Base-by-base conservation (phyloP, 2,329 filamentous ascomycete species). In the Fusarium torreyae region DNA sequence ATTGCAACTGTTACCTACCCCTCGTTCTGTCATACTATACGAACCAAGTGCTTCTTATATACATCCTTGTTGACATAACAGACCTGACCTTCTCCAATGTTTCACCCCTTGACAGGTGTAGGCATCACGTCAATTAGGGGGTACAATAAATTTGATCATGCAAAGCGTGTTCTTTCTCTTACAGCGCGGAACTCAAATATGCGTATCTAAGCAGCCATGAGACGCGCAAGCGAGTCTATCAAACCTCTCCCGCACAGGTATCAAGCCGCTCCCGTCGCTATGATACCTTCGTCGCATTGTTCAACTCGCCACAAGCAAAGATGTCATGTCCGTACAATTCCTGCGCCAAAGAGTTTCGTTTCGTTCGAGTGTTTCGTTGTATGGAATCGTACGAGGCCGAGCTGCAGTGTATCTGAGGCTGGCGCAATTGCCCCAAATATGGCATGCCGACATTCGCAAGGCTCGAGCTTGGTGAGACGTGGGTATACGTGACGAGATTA, bases 401-500 rank as follows among this genome's bases (percentile, higher is more conserved):
- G 66, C 73, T 69, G 61, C 58, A 58, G 50, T 40, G 38, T 67
- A 59, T 61, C 51, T 59, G 55, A 50, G 68, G 50, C 66, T 66
- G 63, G 50, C 56, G 59, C 54, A 49, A 52, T 54, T 56, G 62
- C 50, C 64, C 31, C 46, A 63, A 62, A 57, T 56, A 63, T 60
- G 57, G 55, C 50, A 50, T 50, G 66, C 57, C 48, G 58, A 62
- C 40, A 63, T 67, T 70, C 49, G 42, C 22, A 50, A 38, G 65
- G 52, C 63, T 63, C 66, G 74, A 70, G 68, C 57, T 71, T 70
- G 63, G 63, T 70, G 62, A 64, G 54, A 73, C 57, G 60, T 56
- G 73, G 70, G 70, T 75, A 75, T 75, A 71, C 69, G 57, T 66
- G 60, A 70, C 70, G 69, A 68, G 71, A 71, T 85, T 92, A 99